phyloP scores from a whole-genome alignment of 2,329 filamentous ascomycete genomes.

The Didymella keratinophila region DNA sequence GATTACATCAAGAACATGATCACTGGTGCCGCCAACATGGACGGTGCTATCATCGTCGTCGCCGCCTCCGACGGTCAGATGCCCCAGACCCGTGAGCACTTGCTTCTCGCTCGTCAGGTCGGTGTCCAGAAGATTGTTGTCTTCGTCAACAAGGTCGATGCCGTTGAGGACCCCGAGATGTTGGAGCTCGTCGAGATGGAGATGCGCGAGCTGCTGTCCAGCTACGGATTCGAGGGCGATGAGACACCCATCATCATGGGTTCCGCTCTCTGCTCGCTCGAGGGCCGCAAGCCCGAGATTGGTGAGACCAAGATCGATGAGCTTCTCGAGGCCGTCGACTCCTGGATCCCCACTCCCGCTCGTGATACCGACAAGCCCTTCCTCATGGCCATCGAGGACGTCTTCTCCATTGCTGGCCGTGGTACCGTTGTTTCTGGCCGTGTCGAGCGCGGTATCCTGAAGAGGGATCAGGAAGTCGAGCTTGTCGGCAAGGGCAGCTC shows the following conservation, averaged over 20 bases:
- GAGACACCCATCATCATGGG: constrained; percentile 97
- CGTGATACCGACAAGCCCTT: constrained; percentile 98
- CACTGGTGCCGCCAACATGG: constrained; percentile 99
- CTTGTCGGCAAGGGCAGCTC: constrained; percentile 84
- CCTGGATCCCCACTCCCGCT: constrained; percentile 94
- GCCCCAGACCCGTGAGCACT: constrained; percentile 98
- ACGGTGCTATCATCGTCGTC: constrained; percentile 97
- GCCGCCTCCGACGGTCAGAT: constrained; percentile 99
- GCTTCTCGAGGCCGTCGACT: constrained; percentile 87
- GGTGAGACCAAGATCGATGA: constrained; percentile 88
- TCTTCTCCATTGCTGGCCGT: constrained; percentile 73
- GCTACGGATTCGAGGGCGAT: constrained; percentile 97
- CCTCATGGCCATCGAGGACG: constrained; percentile 92
- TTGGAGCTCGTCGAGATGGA: constrained; percentile 99
- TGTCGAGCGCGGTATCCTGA: constrained; percentile 93
- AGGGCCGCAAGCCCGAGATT: constrained; percentile 86
- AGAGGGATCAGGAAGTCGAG: constrained; percentile 94
- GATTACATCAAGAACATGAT: constrained; percentile 99
- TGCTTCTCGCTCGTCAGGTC: constrained; percentile 96
- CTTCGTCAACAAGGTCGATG: constrained; percentile 99
- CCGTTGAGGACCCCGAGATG: constrained; percentile 98
- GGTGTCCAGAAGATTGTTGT: constrained; percentile 98
- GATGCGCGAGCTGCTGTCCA: constrained; percentile 94
- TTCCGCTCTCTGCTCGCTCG: constrained; percentile 92
- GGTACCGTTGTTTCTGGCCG: constrained; percentile 96